Percentiles rank a stretch among this genome's conserved stretches.
Evolutionary conservation across 805 yeast species (phyloP).

Genomic region (Candida nemodendra): DNA sequence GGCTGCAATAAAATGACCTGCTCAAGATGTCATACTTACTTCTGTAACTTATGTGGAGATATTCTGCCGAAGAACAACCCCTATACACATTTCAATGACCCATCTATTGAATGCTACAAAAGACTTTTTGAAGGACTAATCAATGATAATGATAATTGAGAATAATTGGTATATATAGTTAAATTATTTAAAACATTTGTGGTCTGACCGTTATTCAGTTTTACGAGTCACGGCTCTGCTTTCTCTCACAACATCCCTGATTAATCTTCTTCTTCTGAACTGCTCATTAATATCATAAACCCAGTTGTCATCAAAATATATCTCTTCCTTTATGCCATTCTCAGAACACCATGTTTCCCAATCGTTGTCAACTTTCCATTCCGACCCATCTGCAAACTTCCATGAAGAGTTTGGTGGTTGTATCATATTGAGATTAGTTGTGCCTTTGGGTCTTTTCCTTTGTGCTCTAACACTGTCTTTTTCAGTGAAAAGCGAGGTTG

Average conservation of each 20-base stretch:
- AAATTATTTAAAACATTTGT: too few species aligned
- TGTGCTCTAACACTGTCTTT: conserved; percentile 44
- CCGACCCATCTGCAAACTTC: conserved; percentile 59
- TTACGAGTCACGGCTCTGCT: conserved; percentile 26
- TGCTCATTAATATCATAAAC: conserved; percentile 46
- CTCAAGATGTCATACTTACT: conserved; percentile 42
- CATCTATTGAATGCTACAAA: conserved; percentile 44
- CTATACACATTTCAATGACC: conserved; percentile 51
- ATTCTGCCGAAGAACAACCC: conserved; percentile 40
- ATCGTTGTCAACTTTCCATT: conserved; percentile 64
- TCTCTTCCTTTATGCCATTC: conserved; percentile 38
- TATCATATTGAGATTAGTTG: conserved; percentile 50
- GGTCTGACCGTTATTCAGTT: not conserved
- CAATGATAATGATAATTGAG: too few species aligned
- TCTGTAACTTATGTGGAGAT: conserved; percentile 57
- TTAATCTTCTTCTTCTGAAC: conserved; percentile 58
- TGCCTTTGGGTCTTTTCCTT: conserved; percentile 66
- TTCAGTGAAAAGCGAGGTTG: conserved; percentile 54
- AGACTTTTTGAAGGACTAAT: conserved; percentile 53
- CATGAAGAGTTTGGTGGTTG: conserved; percentile 65
- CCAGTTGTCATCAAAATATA: conserved; percentile 43
- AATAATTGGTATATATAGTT: too few species aligned
- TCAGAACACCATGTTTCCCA: conserved; percentile 52
- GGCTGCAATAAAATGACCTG: conserved; percentile 70
- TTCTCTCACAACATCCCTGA: conserved; percentile 51